Base-by-base conservation (phyloP, 108 stramenopile genomes). In the Discostella pseudostelligera region DNA sequence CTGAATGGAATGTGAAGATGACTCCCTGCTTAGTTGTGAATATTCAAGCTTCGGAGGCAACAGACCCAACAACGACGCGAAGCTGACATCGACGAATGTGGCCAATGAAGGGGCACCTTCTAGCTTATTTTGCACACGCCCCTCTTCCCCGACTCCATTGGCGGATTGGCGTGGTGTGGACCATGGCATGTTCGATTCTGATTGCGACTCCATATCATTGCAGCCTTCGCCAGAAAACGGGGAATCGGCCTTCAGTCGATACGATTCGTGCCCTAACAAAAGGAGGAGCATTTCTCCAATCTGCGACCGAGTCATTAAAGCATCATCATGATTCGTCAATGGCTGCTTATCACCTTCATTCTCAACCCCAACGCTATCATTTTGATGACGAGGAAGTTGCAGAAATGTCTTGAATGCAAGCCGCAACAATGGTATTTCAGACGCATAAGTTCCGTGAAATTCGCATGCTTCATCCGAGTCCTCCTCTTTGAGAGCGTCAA, bases 261-360 rank as follows among this genome's bases (percentile, higher is more conserved):
- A 93, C 5, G 84, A 74, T 32, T 63, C 51, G 66, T 90, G 87
- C 39, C 83, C 84, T 35, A 89, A 56, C 16, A 93, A 49, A 16
- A 84, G 65, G 6, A 78, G 24, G 10, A 93, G 29, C 83, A 93
- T 83, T 20, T 80, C 69, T 26, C 75, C 88, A 20, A 93, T 69
- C 57, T 88, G 83, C 6, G 43, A 43, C 35, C 79, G 55, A 19
- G 74, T 79, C 62, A 90, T 45, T 35, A 57, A 37, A n/a, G 58
- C 16, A 32, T 65, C 66, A 3, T 80, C 56, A 35, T 16, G 9
- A 16, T 51, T 28, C 50, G 26, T n/a, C 4, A 49, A 25, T 35
- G 29, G 8, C 9, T 54, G 12, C 32, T 54, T 54, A 1, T 59
- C n/a, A 21, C 53, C 36, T 8, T 39, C 49, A 58, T 43, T 37